Evolutionary conservation across 257 asterid genomes (phyloP).

Genomic region (Anisodus tanguticus): DNA sequence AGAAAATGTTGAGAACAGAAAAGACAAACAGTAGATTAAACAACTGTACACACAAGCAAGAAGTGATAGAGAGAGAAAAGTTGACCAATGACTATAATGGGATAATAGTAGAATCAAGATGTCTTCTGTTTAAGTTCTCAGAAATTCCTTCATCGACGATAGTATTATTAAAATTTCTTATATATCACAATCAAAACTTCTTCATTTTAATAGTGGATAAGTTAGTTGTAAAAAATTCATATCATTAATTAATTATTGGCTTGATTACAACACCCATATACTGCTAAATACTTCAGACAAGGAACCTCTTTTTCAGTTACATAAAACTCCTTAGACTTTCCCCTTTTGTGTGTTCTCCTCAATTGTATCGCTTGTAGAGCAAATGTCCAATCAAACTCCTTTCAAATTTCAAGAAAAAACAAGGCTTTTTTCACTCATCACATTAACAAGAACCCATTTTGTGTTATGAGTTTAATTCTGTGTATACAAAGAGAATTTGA

Average conservation of each 20-base stretch:
- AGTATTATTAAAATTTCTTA: not conserved
- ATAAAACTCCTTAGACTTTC: not conserved
- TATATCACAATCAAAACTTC: not conserved
- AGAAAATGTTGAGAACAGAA: not conserved
- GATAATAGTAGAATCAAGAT: too few species aligned
- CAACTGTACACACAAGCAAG: not conserved
- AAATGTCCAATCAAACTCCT: constrained; percentile 6
- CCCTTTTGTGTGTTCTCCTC: constrained; percentile 17
- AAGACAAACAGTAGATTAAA: not conserved
- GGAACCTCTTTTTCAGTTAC: constrained; percentile 28
- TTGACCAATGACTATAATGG: not conserved
- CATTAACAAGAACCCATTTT: not conserved
- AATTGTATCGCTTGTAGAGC: constrained; percentile 28
- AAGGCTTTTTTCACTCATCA: not conserved
- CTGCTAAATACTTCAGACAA: constrained; percentile 30
- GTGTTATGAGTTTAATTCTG: not conserved
- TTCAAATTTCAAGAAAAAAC: not conserved
- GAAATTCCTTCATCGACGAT: not conserved
- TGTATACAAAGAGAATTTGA: not conserved
- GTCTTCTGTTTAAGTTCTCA: not conserved
- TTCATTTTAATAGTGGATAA: constrained; percentile 18
- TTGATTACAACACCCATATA: constrained; percentile 23
- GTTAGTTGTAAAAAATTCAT: constrained; percentile 13
- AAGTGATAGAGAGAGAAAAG: not conserved
- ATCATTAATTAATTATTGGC: not conserved